These are phyloP conservation scores for Halophytophthora polymorphica DNA, from an alignment of 352 stramenopile genomes.

Conservation along the genomic window DNA sequence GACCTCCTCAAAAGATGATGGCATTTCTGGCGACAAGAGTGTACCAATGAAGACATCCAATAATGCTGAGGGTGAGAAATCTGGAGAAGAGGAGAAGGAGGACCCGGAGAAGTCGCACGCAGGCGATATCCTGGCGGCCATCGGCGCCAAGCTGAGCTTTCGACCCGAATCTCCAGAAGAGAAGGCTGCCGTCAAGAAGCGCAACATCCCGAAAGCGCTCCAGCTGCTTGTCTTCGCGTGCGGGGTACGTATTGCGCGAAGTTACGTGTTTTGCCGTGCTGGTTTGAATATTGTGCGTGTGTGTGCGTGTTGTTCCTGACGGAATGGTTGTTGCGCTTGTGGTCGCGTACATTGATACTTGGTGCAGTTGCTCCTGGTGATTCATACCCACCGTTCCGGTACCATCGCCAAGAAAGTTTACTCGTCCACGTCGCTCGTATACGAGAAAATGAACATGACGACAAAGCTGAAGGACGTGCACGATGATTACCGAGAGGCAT, in stretches of 20 bases:
- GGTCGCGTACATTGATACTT: constrained; percentile 5
- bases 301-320: not conserved
- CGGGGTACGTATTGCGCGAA: constrained; percentile 32
- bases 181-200: constrained; percentile 11
- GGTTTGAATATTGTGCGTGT: too few species aligned
- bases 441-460: constrained; percentile 53
- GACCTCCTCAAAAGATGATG: not conserved
- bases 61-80: not conserved
- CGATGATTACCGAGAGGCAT: constrained; percentile 84
- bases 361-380: constrained; percentile 56
- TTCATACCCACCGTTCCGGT: constrained; percentile 58
- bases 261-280: not conserved
- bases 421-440: constrained; percentile 77
- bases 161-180: constrained; percentile 8
- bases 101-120: constrained; percentile 17
- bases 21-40: not conserved
- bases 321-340: constrained; percentile 3
- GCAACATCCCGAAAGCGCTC: constrained; percentile 14
- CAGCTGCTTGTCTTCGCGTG: constrained; percentile 55
- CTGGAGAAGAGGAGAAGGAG: constrained; percentile 17
- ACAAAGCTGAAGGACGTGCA: constrained; percentile 40
- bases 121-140: constrained; percentile 26
- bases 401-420: constrained; percentile 71
- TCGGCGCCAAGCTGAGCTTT: constrained; percentile 33
- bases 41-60: not conserved